Evolutionary conservation across 345 rosid genomes (phyloP), one percentile per base, ranked within the genome.

Genomic region (Brassica incana): DNA sequence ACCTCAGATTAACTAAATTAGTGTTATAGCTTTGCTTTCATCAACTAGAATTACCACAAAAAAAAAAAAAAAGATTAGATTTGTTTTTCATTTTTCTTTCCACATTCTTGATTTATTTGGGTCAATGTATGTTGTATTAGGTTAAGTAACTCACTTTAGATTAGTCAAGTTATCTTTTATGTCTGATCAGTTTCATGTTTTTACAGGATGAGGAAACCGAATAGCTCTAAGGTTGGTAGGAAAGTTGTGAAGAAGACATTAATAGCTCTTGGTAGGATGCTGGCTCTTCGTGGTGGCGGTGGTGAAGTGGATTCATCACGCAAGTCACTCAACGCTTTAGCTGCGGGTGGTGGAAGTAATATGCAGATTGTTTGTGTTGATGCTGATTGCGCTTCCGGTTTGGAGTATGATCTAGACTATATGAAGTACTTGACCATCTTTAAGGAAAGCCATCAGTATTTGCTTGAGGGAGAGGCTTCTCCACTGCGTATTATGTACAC

Each of bases 301-400:
- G 40, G 77, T 72, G 35, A 15, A 61, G 80, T 50, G 72, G 58
- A 84, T 73, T 25, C 82, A 81, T 60, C 78, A 10, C 15, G 10
- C 8, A n/a, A 67, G 23, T 60, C 20, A 77, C 7, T 72, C 40
- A 64, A 29, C 62, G 2, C 43, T 69, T 3, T 16, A 36, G 81
- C 9, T 67, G n/a, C 58, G 67, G 11, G 6, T 33, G 45, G 12
- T 12, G 50, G 52, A 71, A 16, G 27, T 36, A 63, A 11, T 71
- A 66, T 25, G 69, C 38, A 71, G 64, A 6, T 76, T 65, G 75
- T 15, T 52, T 48, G 48, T 64, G 61, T 50, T 61, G 70, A 66
- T 29, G 32, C 32, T 67, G 69, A 60, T 59, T 71, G 6, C 3
- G 36, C 8, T 10, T n/a, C 70, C 2, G 63, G 2, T 36, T 25